phyloP scores from a whole-genome alignment of 768 basidiomycete species.

The Phanerochaete sordida region DNA sequence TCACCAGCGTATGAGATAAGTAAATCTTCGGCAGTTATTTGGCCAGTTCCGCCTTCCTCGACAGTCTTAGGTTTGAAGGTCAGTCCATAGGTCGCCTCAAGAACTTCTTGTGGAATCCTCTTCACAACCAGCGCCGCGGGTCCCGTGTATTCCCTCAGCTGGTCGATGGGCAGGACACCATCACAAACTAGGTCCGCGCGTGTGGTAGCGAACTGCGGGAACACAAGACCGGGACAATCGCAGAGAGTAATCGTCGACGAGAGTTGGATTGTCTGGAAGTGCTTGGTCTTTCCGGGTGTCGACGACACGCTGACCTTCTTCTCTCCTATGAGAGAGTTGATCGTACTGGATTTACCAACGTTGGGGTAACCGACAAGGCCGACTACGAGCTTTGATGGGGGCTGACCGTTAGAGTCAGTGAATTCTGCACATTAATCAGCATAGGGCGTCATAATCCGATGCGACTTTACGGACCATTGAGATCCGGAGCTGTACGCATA shows the following conservation, averaged over 20 bases:
- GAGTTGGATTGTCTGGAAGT: constrained; percentile 98
- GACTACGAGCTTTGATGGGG: constrained; percentile 65
- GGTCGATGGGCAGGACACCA: constrained; percentile 96
- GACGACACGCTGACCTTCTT: constrained; percentile 98
- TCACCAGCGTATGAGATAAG: constrained; percentile 89
- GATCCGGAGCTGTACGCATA: constrained; percentile 61
- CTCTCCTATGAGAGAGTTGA: constrained; percentile 93
- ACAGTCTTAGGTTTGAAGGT: constrained; percentile 55
- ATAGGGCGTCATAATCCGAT: background rate
- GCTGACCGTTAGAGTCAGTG: constrained; percentile 49
- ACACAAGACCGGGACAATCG: constrained; percentile 97
- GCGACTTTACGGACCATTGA: constrained; percentile 55
- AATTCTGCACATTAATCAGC: constrained; percentile 46
- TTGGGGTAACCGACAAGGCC: constrained; percentile 98
- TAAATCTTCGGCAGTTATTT: constrained; percentile 73
- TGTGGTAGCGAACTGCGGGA: constrained; percentile 97
- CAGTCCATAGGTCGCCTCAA: constrained; percentile 92
- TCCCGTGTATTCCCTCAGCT: constrained; percentile 89
- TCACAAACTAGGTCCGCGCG: constrained; percentile 96
- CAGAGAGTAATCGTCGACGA: constrained; percentile 84
- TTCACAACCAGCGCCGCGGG: constrained; percentile 76
- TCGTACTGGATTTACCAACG: constrained; percentile 97
- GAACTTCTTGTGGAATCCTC: constrained; percentile 73
- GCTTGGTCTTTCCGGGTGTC: constrained; percentile 98
- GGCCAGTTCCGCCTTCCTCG: constrained; percentile 86